Conservation (phyloP, 192 early-diverging fungal species). For the Martensiomyces pterosporus region DNA sequence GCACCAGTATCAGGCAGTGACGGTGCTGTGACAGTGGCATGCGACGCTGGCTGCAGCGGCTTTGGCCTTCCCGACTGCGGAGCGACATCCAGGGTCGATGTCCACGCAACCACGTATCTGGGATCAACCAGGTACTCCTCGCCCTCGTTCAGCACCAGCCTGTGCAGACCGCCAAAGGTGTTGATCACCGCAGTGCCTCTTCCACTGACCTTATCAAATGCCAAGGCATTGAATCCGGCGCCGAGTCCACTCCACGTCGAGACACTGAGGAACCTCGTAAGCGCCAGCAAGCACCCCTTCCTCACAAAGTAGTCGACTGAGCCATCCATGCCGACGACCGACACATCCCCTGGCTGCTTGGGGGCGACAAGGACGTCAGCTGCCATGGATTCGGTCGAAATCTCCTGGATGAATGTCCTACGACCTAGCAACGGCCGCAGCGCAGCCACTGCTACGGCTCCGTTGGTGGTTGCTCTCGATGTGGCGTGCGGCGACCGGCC, state of each 20-base stretch:
- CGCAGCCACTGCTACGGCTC: constrained; percentile 18
- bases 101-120: constrained; percentile 51
- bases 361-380: constrained; percentile 70
- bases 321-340: constrained; percentile 56
- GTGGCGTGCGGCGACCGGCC: constrained; percentile 20
- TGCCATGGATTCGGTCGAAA: constrained; percentile 50
- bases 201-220: constrained; percentile 60
- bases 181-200: constrained; percentile 66
- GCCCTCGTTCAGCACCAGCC: constrained; percentile 59
- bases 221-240: constrained; percentile 50
- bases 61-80: constrained; percentile 27
- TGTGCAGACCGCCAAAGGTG: constrained; percentile 62
- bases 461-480: constrained; percentile 10
- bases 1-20: too few relatives aligned
- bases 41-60: neutral
- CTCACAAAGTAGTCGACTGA: constrained; percentile 59
- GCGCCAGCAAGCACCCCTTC: constrained; percentile 59
- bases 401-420: constrained; percentile 25
- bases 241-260: constrained; percentile 39
- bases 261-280: constrained; percentile 27
- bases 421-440: constrained; percentile 36
- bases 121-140: constrained; percentile 74
- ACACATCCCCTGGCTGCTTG: constrained; percentile 58
- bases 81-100: constrained; percentile 11
- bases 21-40: neutral